Evolutionary conservation across 352 stramenopile species (phyloP), one percentile per base, ranked within the genome.

Genomic region (Phytophthora podocarpi): DNA sequence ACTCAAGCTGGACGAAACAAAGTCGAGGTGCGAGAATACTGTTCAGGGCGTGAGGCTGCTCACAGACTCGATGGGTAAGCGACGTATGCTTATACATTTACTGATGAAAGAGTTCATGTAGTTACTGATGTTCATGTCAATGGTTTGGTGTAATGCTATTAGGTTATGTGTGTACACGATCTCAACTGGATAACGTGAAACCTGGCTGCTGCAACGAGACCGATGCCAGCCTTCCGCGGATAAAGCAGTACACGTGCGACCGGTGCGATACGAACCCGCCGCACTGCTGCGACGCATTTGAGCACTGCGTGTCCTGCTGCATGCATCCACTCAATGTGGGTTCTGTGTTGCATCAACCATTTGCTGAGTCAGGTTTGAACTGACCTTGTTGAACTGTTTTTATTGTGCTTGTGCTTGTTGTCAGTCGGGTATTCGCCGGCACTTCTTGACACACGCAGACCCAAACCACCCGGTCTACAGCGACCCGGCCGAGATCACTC

Each of bases 281-380:
- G 16, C 83, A 92, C 32, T 92, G 83, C 59, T 92, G 83, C 40
- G 71, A 85, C 12, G 60, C 76, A 3, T 90, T 76, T 42, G 80
- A 90, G 50, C 78, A 87, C 55, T 90, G 80, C 46, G 83, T 92
- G 23, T 92, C 80, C 20, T 92, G 82, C 54, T 92, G 83, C 57
- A 90, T 92, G 83, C 74, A 89, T 43, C 80, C 80, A n/a, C 72
- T 87, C 4, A 90, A 92, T 56, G 80, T 90, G 56, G 46, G 59
- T 56, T 31, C 28, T 59, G 46, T 39, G 15, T 53, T 54, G 27
- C 48, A 42, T 7, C n/a, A n/a, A n/a, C n/a, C n/a, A n/a, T n/a
- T 21, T 16, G 3, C 15, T 20, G 37, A 26, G 4, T 13, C 37
- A 23, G 13, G 27, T 49, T 51, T 45, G 21, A 51, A 12, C 48